A percentile compares a stretch with the other conserved stretches of the same genome.
These are phyloP conservation scores for Seiridium unicorne DNA, from an alignment of 2,329 filamentous ascomycete species.

Conservation along the genomic window DNA sequence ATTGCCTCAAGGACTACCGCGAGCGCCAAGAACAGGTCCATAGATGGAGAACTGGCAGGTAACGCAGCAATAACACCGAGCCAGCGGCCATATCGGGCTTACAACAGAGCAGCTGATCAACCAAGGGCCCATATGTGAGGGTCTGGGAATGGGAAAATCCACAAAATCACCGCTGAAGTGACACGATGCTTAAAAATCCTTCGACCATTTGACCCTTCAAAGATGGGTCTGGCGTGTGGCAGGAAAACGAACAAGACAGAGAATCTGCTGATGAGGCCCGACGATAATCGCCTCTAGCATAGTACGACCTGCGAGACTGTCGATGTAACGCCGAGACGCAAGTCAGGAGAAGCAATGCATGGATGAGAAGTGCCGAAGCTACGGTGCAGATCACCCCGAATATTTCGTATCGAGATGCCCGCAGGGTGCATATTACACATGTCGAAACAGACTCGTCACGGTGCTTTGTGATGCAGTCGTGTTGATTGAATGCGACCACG, in stretches of 20 bases:
- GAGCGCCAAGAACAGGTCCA: neutral
- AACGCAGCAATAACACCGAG: constrained; percentile 5
- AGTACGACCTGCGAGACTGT: neutral
- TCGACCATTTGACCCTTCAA: neutral
- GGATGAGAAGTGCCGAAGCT: constrained; percentile 8
- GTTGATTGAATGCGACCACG: neutral
- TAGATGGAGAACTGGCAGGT: neutral
- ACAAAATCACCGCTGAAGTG: neutral
- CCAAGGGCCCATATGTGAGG: neutral
- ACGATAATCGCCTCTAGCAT: no score
- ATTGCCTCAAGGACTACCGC: no score
- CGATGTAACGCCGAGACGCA: constrained; percentile 7
- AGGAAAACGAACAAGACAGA: neutral
- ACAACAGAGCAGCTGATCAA: constrained; percentile 6
- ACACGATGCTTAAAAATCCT: neutral
- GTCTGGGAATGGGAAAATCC: neutral
- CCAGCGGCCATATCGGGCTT: constrained; percentile 3
- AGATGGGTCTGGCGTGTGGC: neutral
- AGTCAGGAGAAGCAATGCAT: constrained; percentile 3
- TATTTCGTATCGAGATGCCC: neutral
- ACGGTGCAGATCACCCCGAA: constrained; percentile 13
- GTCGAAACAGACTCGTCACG: neutral
- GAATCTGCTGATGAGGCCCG: neutral
- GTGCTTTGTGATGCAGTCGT: neutral
- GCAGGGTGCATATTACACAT: neutral